Evolutionary conservation across 1,139 yeast species (phyloP), one percentile per base, ranked within the genome.

Genomic region (Eremothecium sinecaudum): DNA sequence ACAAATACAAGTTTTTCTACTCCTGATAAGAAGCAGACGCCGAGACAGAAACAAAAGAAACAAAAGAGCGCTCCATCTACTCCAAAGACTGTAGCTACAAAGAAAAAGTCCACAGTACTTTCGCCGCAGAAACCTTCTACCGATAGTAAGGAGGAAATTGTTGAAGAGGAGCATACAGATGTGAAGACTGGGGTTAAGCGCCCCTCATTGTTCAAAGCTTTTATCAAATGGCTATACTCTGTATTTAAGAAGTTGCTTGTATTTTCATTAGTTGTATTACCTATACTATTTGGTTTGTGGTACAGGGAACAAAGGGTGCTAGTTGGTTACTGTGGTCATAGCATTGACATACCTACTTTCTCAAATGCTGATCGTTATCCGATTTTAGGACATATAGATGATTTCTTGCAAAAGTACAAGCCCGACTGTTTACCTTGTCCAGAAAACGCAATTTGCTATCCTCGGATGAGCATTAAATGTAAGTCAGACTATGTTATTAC

Each of bases 351-450:
- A 10, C 56, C 61, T 19, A 42, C 53, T 5, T 50, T 51, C 24
- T 47, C 50, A 17, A 40, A 47, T 13, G 46, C 55, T 27, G 41
- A 41, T 5, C 35, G 35, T 18, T 29, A 45, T 13, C 39, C 48
- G 9, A 34, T 43, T 29, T 31, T 53, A 19, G 46, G 48, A 12
- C 33, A 36, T 5, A 28, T 57, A 6, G 53, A 49, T 29, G 14
- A 31, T 1, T 33, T 35, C 20, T 32, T 53, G 21, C 35, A 40
- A 25, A 36, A 43, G 14, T 32, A 45, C 36, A 71, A 71, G 35
- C 94, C 96, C 3, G 40, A 49, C 2, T 90, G 97, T 58, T 61
- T 70, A 5, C 72, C 72, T 23, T 87, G 97, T 51, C 97, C 97
- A 1, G 68, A 67, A 7, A 81, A 87, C 58, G 93, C 92, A 1